phyloP scores from a whole-genome alignment of 495 filamentous ascomycete species.

The Podospora australis region DNA sequence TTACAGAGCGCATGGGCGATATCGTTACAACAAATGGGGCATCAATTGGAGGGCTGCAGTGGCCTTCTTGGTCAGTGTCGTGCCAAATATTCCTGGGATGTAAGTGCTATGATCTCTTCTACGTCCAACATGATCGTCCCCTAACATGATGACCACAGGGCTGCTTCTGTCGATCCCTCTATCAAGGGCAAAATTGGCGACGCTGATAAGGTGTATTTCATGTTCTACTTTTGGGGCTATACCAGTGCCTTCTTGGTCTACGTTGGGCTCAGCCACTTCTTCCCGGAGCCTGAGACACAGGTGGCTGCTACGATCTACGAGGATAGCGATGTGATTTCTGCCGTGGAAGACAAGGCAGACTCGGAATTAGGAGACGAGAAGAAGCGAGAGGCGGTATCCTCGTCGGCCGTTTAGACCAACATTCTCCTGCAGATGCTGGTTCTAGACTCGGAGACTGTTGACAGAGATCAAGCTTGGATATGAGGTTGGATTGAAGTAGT shows the following conservation, averaged over 20 bases:
- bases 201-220: slow-evolving; percentile 29
- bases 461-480: too few species aligned
- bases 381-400: too few species aligned
- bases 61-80: slow-evolving; percentile 33
- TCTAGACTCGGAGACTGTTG: too few species aligned
- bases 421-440: too few species aligned
- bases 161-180: slow-evolving; percentile 18
- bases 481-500: too few species aligned
- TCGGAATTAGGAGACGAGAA: slow-evolving; percentile 20
- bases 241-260: slow-evolving; percentile 33
- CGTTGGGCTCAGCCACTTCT: slow-evolving; percentile 26
- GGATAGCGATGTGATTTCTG: slow-evolving; percentile 19
- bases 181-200: slow-evolving; percentile 18
- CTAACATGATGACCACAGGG: slow-evolving; percentile 12
- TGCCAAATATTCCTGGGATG: slow-evolving; percentile 36
- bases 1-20: slow-evolving; percentile 34
- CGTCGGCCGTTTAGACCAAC: too few species aligned
- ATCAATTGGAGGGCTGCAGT: slow-evolving; percentile 40
- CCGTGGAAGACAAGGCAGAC: slow-evolving; percentile 11
- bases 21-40: slow-evolving; percentile 29
- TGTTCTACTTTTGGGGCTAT: slow-evolving; percentile 38
- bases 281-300: slow-evolving; percentile 28
- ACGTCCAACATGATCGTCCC: not conserved
- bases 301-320: slow-evolving; percentile 22
- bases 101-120: slow-evolving; percentile 14